Base-by-base conservation (phyloP, 768 basidiomycete genomes). In the Tulasnella sp. region DNA sequence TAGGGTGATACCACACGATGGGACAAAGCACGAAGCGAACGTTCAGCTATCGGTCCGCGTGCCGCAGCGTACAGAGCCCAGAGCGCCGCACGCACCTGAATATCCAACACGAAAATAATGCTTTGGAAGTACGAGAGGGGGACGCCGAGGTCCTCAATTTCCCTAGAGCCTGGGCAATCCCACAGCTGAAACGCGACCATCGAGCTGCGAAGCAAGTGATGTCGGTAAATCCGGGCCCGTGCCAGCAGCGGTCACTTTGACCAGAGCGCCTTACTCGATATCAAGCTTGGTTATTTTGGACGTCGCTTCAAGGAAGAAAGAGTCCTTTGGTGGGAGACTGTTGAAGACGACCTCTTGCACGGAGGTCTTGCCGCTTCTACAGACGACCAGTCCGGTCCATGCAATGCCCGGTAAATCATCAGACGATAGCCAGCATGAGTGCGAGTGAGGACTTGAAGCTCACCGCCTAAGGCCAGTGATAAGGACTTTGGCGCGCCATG, bases 261-360 rank as follows among this genome's bases (percentile, higher is more conserved):
- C 19, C 10, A 46, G 40, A 82, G 86, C 94, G 85, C 16, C 72
- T 44, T 85, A 98, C 96, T 98, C 93, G 85, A 94, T 92, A 44
- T 87, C 84, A 83, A 92, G 90, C 83, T 92, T 94, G 73, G 88
- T 88, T 71, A 94, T 88, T 76, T 92, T 90, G 85, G 92, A 92
- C 0, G 95, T 96, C 2, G 94, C 91, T 83, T 97, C 96, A 81
- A 98, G 89, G 86, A 92, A 98, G 83, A 97, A 94, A 0, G 94
- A 92, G 82, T 97, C 92, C 83, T 94, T 96, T 0, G 94, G 89
- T 0, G 91, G 88, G 71, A 96, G 87, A 81, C 91, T 88, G 82
- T 96, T 92, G 88, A 99, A 97, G n/a, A 98, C 89, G 44, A 97
- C 94, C 84, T 96, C 91, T 82, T 93, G 90, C 76, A 96, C 94